Evolutionary conservation across 2,329 filamentous ascomycete genomes (phyloP).

Genomic region (Xylariaceae sp.): DNA sequence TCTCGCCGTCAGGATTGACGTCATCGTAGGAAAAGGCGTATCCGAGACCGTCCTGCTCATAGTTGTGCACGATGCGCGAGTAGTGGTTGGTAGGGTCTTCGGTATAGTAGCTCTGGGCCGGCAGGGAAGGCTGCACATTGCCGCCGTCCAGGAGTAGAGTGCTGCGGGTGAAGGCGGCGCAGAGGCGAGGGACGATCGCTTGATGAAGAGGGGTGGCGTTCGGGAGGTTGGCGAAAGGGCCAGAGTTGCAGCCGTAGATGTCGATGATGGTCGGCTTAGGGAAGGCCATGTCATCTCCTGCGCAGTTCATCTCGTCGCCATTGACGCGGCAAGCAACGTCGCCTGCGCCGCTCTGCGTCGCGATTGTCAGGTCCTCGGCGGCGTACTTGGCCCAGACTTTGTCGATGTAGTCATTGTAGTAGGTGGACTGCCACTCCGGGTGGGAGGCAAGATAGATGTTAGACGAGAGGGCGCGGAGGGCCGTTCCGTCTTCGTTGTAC

Average conservation of each 20-base stretch:
- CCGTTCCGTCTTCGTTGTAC: constrained; percentile 29
- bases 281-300: constrained; percentile 39
- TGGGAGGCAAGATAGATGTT: constrained; percentile 36
- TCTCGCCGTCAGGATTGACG: constrained; percentile 52
- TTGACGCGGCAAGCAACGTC: constrained; percentile 36
- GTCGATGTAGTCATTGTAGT: constrained; percentile 42
- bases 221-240: constrained; percentile 37
- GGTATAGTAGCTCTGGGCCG: constrained; percentile 39
- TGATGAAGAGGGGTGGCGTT: constrained; percentile 37
- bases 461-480: constrained; percentile 42
- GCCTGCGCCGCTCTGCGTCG: constrained; percentile 38
- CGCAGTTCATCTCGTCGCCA: constrained; percentile 34
- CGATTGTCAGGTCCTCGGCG: constrained; percentile 34
- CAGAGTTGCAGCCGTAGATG: constrained; percentile 48
- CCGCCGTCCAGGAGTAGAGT: constrained; percentile 43
- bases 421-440: constrained; percentile 33
- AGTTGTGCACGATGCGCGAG: constrained; percentile 53
- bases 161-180: constrained; percentile 45
- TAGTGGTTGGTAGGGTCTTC: constrained; percentile 49
- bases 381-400: constrained; percentile 42
- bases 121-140: constrained; percentile 38
- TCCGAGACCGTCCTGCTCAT: constrained; percentile 53
- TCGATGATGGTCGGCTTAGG: constrained; percentile 38
- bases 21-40: constrained; percentile 67
- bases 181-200: constrained; percentile 43